Evolutionary conservation across 179 eudicot genomes (phyloP).

Genomic region (Corrigiola litoralis): DNA sequence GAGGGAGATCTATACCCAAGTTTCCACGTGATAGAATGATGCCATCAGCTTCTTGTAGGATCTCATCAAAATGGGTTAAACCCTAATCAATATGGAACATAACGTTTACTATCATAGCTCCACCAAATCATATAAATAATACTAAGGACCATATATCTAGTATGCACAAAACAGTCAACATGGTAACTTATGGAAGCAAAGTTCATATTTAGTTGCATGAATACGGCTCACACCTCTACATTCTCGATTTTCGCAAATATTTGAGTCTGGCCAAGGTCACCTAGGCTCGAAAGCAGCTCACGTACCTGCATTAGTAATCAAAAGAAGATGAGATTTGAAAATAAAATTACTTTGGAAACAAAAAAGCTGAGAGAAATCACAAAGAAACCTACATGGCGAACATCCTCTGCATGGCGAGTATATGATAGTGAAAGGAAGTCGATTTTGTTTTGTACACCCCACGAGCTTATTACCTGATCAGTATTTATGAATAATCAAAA

Average conservation of each 20-base stretch:
- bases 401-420: slow-evolving; percentile 92
- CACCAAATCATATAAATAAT: background rate
- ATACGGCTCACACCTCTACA: slow-evolving; percentile 54
- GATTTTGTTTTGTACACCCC: slow-evolving; percentile 91
- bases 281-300: slow-evolving; percentile 58
- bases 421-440: slow-evolving; percentile 87
- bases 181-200: background rate
- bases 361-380: background rate
- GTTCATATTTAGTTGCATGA: background rate
- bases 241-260: slow-evolving; percentile 92
- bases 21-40: slow-evolving; percentile 97
- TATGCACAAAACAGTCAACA: background rate
- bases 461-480: slow-evolving; percentile 71
- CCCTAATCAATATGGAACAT: slow-evolving; percentile 44
- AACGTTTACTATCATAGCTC: background rate
- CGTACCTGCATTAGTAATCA: slow-evolving; percentile 54
- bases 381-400: slow-evolving; percentile 65
- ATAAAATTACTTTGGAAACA: too few species aligned
- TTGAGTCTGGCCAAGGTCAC: slow-evolving; percentile 88
- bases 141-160: background rate
- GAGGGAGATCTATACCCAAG: slow-evolving; percentile 97
- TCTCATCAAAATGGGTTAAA: slow-evolving; percentile 87
- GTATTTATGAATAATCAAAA: background rate
- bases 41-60: slow-evolving; percentile 94
- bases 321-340: too few species aligned